Conservation (phyloP, 306 rosid species). For the Pyrus bretschneideri region DNA sequence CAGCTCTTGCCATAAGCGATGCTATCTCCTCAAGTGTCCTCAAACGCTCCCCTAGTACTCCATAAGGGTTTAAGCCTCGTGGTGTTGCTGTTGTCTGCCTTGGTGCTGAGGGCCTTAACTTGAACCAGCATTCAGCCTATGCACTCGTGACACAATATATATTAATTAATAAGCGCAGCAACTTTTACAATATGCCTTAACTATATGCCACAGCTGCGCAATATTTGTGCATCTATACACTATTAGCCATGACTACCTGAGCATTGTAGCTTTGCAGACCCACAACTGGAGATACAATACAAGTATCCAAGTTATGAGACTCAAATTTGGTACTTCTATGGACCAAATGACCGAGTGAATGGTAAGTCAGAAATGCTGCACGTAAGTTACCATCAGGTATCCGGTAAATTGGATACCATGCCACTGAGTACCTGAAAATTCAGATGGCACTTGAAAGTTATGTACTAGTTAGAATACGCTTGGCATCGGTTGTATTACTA, state of each 20-base stretch:
- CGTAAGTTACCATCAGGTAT: slow-evolving; percentile 78
- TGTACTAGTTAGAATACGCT: slow-evolving; percentile 11
- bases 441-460: slow-evolving; percentile 14
- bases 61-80: slow-evolving; percentile 25
- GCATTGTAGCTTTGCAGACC: slow-evolving; percentile 86
- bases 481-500: background rate
- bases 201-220: background rate
- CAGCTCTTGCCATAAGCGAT: slow-evolving; percentile 68
- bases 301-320: slow-evolving; percentile 25
- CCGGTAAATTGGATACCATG: slow-evolving; percentile 94
- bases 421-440: slow-evolving; percentile 79
- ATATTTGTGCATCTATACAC: background rate
- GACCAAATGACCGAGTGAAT: slow-evolving; percentile 69
- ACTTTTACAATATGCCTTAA: background rate
- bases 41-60: slow-evolving; percentile 46
- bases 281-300: slow-evolving; percentile 62
- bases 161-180: background rate
- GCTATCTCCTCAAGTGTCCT: slow-evolving; percentile 69
- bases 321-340: slow-evolving; percentile 32
- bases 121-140: slow-evolving; percentile 85
- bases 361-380: slow-evolving; percentile 82
- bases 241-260: slow-evolving; percentile 37
- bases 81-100: slow-evolving; percentile 11
- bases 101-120: slow-evolving; percentile 26
- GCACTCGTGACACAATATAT: slow-evolving; percentile 11